Evolutionary conservation across 163 green algal species (phyloP).

Genomic region (Prototheca cutis): DNA sequence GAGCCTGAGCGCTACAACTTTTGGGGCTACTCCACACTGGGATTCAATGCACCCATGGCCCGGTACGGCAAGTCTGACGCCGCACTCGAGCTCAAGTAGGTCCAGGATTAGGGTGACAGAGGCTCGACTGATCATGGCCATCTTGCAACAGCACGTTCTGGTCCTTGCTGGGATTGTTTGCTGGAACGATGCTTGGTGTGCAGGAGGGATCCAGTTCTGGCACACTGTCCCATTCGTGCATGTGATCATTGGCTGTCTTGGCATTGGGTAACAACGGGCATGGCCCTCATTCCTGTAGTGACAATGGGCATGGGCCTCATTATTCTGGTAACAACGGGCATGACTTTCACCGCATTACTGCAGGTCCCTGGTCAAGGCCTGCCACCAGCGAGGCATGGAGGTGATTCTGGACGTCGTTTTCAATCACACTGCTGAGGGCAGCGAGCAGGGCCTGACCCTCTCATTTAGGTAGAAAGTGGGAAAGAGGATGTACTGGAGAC

Average conservation of each 20-base stretch:
- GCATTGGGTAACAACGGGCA: no score
- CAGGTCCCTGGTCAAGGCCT: conserved; percentile 84
- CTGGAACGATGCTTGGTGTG: no score
- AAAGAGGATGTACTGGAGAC: neutral
- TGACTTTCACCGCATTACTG: no score
- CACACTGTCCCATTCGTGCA: neutral
- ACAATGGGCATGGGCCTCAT: no score
- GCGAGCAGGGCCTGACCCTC: conserved; percentile 72
- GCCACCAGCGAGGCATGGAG: conserved; percentile 82
- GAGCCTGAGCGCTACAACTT: conserved; percentile 72
- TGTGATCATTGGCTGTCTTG: no score
- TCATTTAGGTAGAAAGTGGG: conserved; percentile 57
- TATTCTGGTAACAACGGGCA: no score
- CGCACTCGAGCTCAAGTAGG: conserved; percentile 71
- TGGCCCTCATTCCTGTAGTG: no score
- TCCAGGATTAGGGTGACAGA: no score
- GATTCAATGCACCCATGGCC: conserved; percentile 93
- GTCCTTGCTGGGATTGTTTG: no score
- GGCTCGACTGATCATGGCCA: no score
- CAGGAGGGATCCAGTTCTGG: neutral
- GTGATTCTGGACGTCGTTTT: conserved; percentile 98
- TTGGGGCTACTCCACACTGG: conserved; percentile 95
- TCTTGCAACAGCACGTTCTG: no score
- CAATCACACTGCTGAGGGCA: conserved; percentile 97
- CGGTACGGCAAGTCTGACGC: conserved; percentile 43